Base-by-base conservation (phyloP, 768 basidiomycete genomes). In the Lactifluus rugatus region DNA sequence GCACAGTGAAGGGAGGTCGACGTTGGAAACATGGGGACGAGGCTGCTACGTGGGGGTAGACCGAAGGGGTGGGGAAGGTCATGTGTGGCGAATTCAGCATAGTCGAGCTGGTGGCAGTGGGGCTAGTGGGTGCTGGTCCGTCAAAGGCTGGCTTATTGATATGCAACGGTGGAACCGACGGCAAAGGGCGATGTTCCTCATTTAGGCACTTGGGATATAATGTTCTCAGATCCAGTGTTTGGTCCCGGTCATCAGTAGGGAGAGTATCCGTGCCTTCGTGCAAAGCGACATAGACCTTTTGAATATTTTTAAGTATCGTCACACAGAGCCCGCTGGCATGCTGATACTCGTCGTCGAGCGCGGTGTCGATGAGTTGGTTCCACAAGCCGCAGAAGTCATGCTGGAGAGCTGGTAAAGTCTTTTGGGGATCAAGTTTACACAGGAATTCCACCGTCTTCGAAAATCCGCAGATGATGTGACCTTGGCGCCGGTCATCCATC, bases 341-440 rank as follows among this genome's bases (percentile, higher is more conserved):
- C n/a, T 14, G 8, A 25, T 19, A 5, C 1, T 31, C 2, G 31
- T 42, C 32, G 16, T 32, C n/a, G n/a, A 36, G 31, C 17, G 48
- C 52, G 2, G 7, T 9, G n/a, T 49, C 13, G 7, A 49, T 46
- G 6, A 49, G 23, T 23, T 28, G 49, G 26, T 57, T 57, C 56
- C 56, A 57, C 10, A 57, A 34, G 36, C 17, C 10, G 10, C 50
- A 57, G 25, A 57, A 57, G 10, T 52, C 49, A 10, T 57, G n/a
- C 26, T 32, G 42, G 19, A 51, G 42, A 14, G 17, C 44, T 17
- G 56, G 50, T 8, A 8, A 31, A 9, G 58, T 54, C 1, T 1
- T 5, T 36, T 13, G 41, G 17, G 17, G 13, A 4, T 44, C 25
- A 6, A 45, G n/a, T 6, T 49, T 36, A 9, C 47, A 48, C 19